phyloP scores from a whole-genome alignment of 768 basidiomycete genomes.

The Imleria badia region DNA sequence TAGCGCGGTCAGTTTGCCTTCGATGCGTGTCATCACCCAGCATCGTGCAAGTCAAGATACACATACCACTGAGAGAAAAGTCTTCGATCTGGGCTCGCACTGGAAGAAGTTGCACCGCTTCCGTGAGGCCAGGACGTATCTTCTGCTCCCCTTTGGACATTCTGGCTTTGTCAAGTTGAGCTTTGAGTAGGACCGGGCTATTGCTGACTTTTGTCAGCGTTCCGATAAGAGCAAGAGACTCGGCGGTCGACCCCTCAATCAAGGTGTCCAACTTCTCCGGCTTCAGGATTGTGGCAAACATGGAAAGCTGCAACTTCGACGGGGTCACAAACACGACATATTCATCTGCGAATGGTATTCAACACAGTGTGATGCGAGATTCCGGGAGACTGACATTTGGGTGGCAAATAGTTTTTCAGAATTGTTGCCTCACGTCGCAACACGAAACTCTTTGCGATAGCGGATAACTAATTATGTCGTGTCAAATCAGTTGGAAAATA shows the following conservation, averaged over 20 bases:
- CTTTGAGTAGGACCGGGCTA: constrained; percentile 83
- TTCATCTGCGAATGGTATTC: constrained; percentile 63
- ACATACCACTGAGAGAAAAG: constrained; percentile 74
- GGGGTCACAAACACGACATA: constrained; percentile 97
- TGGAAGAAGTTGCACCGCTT: constrained; percentile 64
- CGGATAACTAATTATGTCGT: constrained; percentile 49
- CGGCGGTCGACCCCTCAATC: constrained; percentile 67
- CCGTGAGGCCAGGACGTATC: constrained; percentile 51
- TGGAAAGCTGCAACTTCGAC: constrained; percentile 74
- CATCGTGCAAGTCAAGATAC: background rate
- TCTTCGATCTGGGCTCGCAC: constrained; percentile 62
- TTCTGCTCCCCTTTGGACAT: constrained; percentile 40
- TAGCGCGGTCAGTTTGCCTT: constrained; percentile 76
- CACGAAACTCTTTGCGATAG: constrained; percentile 85
- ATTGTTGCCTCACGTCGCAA: constrained; percentile 85
- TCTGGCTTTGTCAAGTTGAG: constrained; percentile 65
- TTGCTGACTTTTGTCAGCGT: constrained; percentile 89
- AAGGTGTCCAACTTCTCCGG: constrained; percentile 69
- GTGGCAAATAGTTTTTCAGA: constrained; percentile 81
- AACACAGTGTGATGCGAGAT: background rate
- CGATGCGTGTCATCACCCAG: constrained; percentile 2
- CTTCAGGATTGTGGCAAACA: constrained; percentile 75
- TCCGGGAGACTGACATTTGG: constrained; percentile 65
- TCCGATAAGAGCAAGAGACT: constrained; percentile 77
- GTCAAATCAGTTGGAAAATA: background rate